Conservation (phyloP, 1,284 basidiomycete genomes). For the Cutaneotrichosporon spelunceum region DNA sequence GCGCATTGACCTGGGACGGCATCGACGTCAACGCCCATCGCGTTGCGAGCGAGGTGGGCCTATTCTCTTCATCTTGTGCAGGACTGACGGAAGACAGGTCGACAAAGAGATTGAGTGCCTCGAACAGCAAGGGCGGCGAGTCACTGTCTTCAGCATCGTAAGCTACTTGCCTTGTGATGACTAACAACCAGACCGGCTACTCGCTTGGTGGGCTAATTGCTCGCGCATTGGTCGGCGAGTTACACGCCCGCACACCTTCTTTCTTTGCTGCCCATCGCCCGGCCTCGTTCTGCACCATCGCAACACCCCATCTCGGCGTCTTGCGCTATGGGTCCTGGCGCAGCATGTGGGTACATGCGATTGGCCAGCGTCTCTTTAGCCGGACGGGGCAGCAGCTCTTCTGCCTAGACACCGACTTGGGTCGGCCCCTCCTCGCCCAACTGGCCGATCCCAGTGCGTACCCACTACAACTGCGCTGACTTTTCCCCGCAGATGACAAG, state of each 20-base stretch:
- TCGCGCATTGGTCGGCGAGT: constrained; percentile 44
- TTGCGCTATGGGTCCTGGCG: constrained; percentile 33
- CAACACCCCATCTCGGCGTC: constrained; percentile 48
- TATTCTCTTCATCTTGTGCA: no score
- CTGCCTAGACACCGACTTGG: constrained; percentile 64
- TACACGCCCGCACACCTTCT: constrained; percentile 38
- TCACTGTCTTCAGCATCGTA: constrained; percentile 43
- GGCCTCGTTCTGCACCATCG: constrained; percentile 46
- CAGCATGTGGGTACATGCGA: constrained; percentile 49
- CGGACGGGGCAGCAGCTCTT: constrained; percentile 81
- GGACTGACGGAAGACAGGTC: constrained; percentile 24
- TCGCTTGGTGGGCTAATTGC: constrained; percentile 49
- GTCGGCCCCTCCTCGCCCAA: constrained; percentile 69
- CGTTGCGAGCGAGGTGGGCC: constrained; percentile 38
- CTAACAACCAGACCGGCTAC: constrained; percentile 42
- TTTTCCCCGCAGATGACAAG: constrained; percentile 60
- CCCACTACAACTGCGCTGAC: background rate
- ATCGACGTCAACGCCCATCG: constrained; percentile 48
- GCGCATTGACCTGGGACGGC: constrained; percentile 49
- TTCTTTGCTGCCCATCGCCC: constrained; percentile 44
- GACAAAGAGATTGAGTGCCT: constrained; percentile 41
- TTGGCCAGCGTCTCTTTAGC: constrained; percentile 73
- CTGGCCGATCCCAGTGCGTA: constrained; percentile 76
- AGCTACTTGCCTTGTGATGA: constrained; percentile 8
- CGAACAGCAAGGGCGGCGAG: constrained; percentile 32